Conservation (phyloP, 2,329 filamentous ascomycete genomes). For the Alternaria ventricosa region DNA sequence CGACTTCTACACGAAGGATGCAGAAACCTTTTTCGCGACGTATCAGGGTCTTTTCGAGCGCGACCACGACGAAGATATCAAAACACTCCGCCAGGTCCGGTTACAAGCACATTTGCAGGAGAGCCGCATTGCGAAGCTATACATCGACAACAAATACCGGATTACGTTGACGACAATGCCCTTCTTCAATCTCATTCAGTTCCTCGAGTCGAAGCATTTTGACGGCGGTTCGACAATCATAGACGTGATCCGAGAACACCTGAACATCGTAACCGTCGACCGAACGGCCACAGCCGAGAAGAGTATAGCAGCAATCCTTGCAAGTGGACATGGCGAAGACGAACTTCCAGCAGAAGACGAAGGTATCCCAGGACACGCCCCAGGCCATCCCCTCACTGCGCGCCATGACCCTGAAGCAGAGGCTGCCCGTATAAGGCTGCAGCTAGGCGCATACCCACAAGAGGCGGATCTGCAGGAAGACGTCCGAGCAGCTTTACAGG, state of each 20-base stretch:
- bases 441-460: constrained; percentile 82
- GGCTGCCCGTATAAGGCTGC: constrained; percentile 62
- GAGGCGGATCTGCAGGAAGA: constrained; percentile 84
- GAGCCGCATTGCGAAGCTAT: constrained; percentile 79
- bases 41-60: constrained; percentile 75
- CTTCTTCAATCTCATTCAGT: constrained; percentile 82
- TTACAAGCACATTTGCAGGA: constrained; percentile 79
- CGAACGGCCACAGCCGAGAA: constrained; percentile 62
- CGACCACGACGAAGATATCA: constrained; percentile 81
- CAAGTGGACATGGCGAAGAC: constrained; percentile 60
- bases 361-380: constrained; percentile 71
- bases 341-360: constrained; percentile 70
- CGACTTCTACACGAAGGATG: constrained; percentile 74
- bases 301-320: constrained; percentile 66
- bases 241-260: constrained; percentile 69
- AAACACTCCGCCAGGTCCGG: constrained; percentile 73
- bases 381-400: constrained; percentile 67
- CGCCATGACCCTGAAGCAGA: constrained; percentile 65
- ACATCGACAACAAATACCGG: constrained; percentile 85
- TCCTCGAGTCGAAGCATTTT: constrained; percentile 84
- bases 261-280: constrained; percentile 66
- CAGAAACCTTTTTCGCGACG: constrained; percentile 73
- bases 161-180: constrained; percentile 87
- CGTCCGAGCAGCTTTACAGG: constrained; percentile 83
- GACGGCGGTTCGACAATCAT: constrained; percentile 80